These are phyloP conservation scores for Coemansia sp. DNA, from an alignment of 192 early-diverging fungal species.

Conservation along the genomic window DNA sequence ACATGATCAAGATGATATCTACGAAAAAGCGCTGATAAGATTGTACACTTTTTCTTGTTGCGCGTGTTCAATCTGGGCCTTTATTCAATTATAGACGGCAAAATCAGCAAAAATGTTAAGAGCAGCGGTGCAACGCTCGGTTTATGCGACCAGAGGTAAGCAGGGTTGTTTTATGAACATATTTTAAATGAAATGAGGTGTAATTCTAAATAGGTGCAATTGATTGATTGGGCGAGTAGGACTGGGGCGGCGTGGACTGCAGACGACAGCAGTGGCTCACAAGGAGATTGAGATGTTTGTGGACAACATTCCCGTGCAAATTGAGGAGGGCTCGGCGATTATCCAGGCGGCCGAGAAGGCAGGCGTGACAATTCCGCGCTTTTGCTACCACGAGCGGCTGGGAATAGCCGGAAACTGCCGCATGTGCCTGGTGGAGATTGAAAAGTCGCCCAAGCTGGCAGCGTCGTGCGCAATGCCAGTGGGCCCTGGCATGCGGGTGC, in stretches of 20 bases:
- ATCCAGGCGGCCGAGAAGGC: slow-evolving; percentile 98
- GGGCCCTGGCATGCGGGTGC: slow-evolving; percentile 94
- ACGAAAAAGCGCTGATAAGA: slow-evolving; percentile 1
- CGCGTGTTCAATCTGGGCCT: background rate
- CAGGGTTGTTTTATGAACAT: no score
- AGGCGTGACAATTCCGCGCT: slow-evolving; percentile 72
- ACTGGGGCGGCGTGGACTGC: slow-evolving; percentile 13
- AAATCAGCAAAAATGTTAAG: slow-evolving; percentile 9
- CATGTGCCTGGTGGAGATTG: slow-evolving; percentile 99
- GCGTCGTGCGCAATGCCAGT: slow-evolving; percentile 98
- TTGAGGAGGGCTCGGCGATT: slow-evolving; percentile 88
- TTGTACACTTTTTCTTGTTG: slow-evolving; percentile 1
- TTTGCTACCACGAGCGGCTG: slow-evolving; percentile 88
- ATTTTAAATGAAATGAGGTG: no score
- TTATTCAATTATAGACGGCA: slow-evolving; percentile 6
- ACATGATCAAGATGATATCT: slow-evolving; percentile 9
- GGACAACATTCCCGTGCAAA: slow-evolving; percentile 84
- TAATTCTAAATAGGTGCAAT: background rate
- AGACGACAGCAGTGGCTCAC: background rate
- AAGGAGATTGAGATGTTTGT: slow-evolving; percentile 87
- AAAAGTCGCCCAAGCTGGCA: slow-evolving; percentile 91
- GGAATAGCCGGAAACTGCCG: slow-evolving; percentile 98
- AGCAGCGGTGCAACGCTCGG: slow-evolving; percentile 3
- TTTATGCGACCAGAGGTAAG: slow-evolving; percentile 11
- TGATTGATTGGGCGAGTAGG: slow-evolving; percentile 6